These are phyloP conservation scores for Mucuna pruriens DNA, from an alignment of 306 rosid species.

Conservation along the genomic window DNA sequence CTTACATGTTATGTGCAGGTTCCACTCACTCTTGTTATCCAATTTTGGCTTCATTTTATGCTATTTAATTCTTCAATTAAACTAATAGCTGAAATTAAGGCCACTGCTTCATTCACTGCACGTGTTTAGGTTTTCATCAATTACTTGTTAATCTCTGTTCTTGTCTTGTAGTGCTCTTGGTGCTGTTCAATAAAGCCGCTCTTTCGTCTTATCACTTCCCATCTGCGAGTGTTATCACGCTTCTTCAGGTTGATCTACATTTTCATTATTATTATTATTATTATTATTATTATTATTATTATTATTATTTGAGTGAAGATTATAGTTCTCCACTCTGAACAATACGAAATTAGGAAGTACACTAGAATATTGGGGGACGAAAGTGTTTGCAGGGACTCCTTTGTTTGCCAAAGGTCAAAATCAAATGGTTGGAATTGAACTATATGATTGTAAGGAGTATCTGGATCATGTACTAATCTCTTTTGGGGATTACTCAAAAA, in stretches of 20 bases:
- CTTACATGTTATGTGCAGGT: constrained; percentile 90
- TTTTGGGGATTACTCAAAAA: too few species aligned
- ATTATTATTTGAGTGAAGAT: not conserved
- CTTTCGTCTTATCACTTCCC: constrained; percentile 80
- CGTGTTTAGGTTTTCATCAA: not conserved
- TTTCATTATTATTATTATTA: not conserved
- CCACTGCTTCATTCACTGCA: not conserved
- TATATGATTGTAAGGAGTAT: too few species aligned
- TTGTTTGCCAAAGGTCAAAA: not conserved
- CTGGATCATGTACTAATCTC: too few species aligned
- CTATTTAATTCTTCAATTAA: not conserved
- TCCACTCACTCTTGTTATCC: not conserved
- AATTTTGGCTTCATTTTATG: constrained; percentile 4
- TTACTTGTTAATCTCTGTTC: constrained; percentile 12
- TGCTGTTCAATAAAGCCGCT: constrained; percentile 83
- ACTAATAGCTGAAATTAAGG: not conserved
- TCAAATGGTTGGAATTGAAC: not conserved
- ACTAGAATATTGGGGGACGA: not conserved
- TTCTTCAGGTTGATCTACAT: constrained; percentile 66
- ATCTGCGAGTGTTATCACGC: constrained; percentile 76
- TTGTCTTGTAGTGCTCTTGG: constrained; percentile 66
- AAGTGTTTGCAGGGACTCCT: not conserved
- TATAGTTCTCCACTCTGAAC: not conserved
- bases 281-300: not conserved
- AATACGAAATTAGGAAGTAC: not conserved